Evolutionary conservation across 306 rosid species (phyloP), one percentile per base, ranked within the genome.

Genomic region (Alnus glutinosa): DNA sequence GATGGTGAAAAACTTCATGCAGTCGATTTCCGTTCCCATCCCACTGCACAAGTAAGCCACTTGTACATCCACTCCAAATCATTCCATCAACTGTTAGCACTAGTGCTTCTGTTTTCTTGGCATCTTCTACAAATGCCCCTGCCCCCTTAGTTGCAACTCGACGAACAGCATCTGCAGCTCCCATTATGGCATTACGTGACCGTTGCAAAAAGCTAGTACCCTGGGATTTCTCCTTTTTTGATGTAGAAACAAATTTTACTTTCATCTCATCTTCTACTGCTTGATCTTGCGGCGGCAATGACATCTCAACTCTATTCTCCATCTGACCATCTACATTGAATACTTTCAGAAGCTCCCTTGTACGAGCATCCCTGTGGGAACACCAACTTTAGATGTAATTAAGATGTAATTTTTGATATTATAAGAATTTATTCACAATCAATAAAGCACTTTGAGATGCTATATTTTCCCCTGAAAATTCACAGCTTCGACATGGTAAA

Each of bases 91-190:
- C 78, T 50, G 97, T 82, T 71, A 88, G 89, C 42, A 88, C 88
- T 0, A 93, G 70, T n/a, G 98, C 91, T 84, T 93, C 99, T 2
- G 89, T 90, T 82, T 94, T 88, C 88, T 90, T 93, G 75, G 87
- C 62, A 75, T 93, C 99, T 39, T 96, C 99, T 39, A 80, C 92
- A 74, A 96, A 92, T 46, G 98, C 98, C 76, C 99, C 98, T 47
- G 98, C 91, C 30, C 99, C 97, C 84, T 90, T 91, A 28, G 94
- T 88, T 78, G 98, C 99, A 76, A 96, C 98, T 37, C 98, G 87
- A 61, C 99, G 96, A 67, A 96, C 99, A 7, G 91, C 99, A 83
- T 96, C 98, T 75, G 98, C 99, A 79, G 98, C 98, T 80, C 99
- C 99, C 93, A 93, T 85, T 68, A 96, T 88, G 47, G 97, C 97